Evolutionary conservation across 176 grass and related monocot genomes (phyloP).

Genomic region (Aechmea fasciata): DNA sequence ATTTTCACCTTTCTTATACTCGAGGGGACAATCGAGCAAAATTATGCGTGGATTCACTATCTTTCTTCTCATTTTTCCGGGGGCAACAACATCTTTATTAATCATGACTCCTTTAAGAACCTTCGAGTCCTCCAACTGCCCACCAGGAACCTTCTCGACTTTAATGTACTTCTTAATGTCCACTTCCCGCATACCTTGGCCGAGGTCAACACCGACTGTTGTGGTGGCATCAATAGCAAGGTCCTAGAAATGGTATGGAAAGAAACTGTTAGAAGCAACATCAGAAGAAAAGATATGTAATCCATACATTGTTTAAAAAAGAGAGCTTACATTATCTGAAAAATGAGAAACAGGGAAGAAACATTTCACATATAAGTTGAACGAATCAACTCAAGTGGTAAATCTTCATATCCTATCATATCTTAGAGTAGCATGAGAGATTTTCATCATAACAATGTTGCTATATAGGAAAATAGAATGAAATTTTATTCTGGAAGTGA

Average conservation of each 20-base stretch:
- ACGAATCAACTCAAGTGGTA: too few relatives aligned
- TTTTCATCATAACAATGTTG: too few relatives aligned
- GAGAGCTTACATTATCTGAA: not conserved
- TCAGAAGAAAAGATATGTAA: not conserved
- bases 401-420: too few relatives aligned
- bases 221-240: slow-evolving; percentile 95
- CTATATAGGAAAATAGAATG: too few relatives aligned
- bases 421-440: too few relatives aligned
- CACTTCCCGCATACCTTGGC: slow-evolving; percentile 89
- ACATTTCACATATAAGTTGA: too few relatives aligned
- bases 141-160: slow-evolving; percentile 95
- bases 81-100: slow-evolving; percentile 97
- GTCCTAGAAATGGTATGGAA: slow-evolving; percentile 44
- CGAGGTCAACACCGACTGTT: slow-evolving; percentile 84
- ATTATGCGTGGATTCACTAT: slow-evolving; percentile 97
- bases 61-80: slow-evolving; percentile 94
- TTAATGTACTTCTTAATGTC: slow-evolving; percentile 99
- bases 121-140: slow-evolving; percentile 82
- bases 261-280: slow-evolving; percentile 15
- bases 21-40: slow-evolving; percentile 80
- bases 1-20: slow-evolving; percentile 99
- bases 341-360: too few relatives aligned
- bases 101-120: slow-evolving; percentile 98
- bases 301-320: not conserved
- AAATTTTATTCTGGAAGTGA: too few relatives aligned